Base-by-base conservation (phyloP, 2,329 filamentous ascomycete species). In the Pseudocercospora cruenta region DNA sequence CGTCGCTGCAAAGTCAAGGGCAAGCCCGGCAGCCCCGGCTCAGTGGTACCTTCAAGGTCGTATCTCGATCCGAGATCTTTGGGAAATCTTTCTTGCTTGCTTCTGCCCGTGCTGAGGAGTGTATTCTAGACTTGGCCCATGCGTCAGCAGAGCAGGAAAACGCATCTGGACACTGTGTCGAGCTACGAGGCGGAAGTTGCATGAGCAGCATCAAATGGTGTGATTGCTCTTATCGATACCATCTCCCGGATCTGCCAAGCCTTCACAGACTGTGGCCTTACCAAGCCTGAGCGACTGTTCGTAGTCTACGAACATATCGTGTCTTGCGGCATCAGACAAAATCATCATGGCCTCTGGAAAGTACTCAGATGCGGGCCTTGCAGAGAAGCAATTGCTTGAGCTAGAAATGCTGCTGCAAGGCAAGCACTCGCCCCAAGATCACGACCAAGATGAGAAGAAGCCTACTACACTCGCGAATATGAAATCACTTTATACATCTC, bases 331-430 rank as follows among this genome's bases (percentile, higher is more conserved):
- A 28, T 14, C 51, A 28, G 6, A 3, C 24, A 22, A 28, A n/a
- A 21, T 10, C 12, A 26, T 21, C 28, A 59, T 59, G 57, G 57
- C 57, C 14, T 49, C 19, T 12, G 36, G 31, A 12, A 24, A 60
- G 2, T 24, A 47, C 24, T 60, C 43, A 21, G 58, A 51, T 60
- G 58, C 19, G 16, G 58, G 36, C 22, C 21, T 60, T 6, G 58
- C 58, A 16, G 58, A 60, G 43, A 60, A 60, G 58, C 58, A 60
- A 31, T 49, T 60, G 58, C 58, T 47, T 10, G 58, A 60, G 28
- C 22, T 60, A 31, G 58, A 60, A 28, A 26, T 22, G 21, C 36
- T 60, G 10, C 19, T 60, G 43, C 58, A 54, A 26, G 51, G 16
- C 21, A 54, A 54, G 51, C 22, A 54, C 21, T 26, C 51, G 16